Conservation (phyloP, 306 rosid species). For the Sicyos edulis region DNA sequence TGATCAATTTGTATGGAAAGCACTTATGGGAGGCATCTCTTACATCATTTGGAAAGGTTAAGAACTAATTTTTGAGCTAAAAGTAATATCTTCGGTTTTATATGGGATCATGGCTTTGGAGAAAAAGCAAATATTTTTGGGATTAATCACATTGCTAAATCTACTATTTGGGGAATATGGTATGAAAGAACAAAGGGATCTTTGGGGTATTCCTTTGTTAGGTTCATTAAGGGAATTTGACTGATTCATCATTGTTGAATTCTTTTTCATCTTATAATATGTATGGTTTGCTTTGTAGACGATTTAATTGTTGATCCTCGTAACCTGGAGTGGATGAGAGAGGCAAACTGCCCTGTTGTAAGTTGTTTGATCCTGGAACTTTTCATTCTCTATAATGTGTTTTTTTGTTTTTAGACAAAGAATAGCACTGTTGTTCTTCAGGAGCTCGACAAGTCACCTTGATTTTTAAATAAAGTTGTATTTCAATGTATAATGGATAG, state of each 20-base stretch:
- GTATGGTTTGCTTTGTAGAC: constrained; percentile 41
- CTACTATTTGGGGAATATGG: not conserved
- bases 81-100: not conserved
- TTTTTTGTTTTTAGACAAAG: not conserved
- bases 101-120: not conserved
- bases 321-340: constrained; percentile 87
- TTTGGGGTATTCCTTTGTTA: not conserved
- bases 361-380: constrained; percentile 28
- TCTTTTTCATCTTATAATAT: constrained; percentile 13
- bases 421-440: not conserved
- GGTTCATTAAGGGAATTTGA: not conserved
- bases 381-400: constrained; percentile 13
- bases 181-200: not conserved
- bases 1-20: not conserved
- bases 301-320: constrained; percentile 96
- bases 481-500: not conserved
- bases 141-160: not conserved
- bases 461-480: not conserved
- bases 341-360: constrained; percentile 89
- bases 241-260: not conserved
- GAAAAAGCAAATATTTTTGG: not conserved
- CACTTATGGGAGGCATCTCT: not conserved
- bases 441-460: not conserved
- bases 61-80: too few relatives aligned
- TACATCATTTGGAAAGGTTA: too few relatives aligned